A percentile compares a stretch with the other conserved stretches of the same genome.
Conservation (phyloP, 2,329 filamentous ascomycete species). For the Fusarium xylarioides region DNA sequence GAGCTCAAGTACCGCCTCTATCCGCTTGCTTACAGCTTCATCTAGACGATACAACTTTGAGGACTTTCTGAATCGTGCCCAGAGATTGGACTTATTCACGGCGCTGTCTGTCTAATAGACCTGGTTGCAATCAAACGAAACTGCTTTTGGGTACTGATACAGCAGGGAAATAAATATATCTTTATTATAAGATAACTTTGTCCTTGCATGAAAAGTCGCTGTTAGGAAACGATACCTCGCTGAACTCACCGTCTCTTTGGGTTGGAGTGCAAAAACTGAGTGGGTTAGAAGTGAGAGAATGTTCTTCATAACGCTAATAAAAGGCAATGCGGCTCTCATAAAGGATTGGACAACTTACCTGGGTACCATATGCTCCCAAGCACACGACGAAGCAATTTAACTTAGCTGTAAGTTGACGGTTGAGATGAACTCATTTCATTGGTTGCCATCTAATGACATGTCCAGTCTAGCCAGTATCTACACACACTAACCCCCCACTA, state of each 20-base stretch:
- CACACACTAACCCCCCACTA: neutral
- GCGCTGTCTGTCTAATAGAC: neutral
- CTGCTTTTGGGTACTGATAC: neutral
- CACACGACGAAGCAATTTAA: neutral
- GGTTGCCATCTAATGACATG: neutral
- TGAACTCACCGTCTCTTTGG: neutral
- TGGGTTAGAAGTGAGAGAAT: neutral
- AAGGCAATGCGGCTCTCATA: neutral
- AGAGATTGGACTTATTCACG: neutral
- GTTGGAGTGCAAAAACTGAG: neutral
- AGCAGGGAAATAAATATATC: neutral
- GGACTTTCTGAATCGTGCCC: neutral
- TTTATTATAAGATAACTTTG: neutral
- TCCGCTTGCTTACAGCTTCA: neutral
- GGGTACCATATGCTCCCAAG: neutral
- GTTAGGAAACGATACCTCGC: neutral
- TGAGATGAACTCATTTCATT: neutral
- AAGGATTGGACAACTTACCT: neutral
- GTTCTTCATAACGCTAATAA: neutral
- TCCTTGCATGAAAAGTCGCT: neutral
- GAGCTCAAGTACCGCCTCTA: neutral
- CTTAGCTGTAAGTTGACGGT: neutral
- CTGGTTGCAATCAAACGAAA: neutral
- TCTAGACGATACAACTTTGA: neutral
- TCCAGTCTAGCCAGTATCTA: neutral